Conservation (phyloP, 2,329 filamentous ascomycete genomes). For the Cladosporium sp. region DNA sequence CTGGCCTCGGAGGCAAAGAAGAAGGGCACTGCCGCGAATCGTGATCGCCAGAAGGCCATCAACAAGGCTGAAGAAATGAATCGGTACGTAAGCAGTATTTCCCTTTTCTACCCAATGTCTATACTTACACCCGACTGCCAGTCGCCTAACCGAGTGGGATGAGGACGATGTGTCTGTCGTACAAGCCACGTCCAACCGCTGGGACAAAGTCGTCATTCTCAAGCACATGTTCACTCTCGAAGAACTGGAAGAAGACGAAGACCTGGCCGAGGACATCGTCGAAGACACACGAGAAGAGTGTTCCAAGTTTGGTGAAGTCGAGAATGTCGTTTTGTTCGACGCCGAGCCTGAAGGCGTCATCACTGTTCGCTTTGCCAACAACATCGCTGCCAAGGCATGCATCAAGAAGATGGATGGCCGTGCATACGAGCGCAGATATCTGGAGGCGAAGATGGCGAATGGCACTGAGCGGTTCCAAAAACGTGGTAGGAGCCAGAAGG, state of each 20-base stretch:
- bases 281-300: conserved; percentile 92
- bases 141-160: conserved; percentile 90
- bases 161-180: conserved; percentile 68
- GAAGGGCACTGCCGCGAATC: conserved; percentile 36
- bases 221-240: conserved; percentile 89
- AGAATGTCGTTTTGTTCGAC: conserved; percentile 88
- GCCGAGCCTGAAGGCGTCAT: conserved; percentile 79
- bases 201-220: conserved; percentile 79
- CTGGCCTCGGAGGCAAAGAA: conserved; percentile 34
- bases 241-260: conserved; percentile 80
- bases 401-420: conserved; percentile 69
- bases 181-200: conserved; percentile 54
- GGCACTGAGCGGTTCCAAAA: conserved; percentile 11
- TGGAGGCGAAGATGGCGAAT: conserved; percentile 10
- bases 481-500: not conserved
- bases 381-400: conserved; percentile 67
- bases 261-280: conserved; percentile 83
- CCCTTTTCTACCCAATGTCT: not conserved
- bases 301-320: conserved; percentile 78
- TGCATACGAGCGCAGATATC: conserved; percentile 54
- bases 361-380: conserved; percentile 73
- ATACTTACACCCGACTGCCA: conserved; percentile 32
- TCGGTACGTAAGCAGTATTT: conserved; percentile 37
- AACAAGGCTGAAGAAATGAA: conserved; percentile 87
- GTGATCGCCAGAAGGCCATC: conserved; percentile 76